Conservation (phyloP, 2,329 filamentous ascomycete species). For the Acrodontium crateriforme region DNA sequence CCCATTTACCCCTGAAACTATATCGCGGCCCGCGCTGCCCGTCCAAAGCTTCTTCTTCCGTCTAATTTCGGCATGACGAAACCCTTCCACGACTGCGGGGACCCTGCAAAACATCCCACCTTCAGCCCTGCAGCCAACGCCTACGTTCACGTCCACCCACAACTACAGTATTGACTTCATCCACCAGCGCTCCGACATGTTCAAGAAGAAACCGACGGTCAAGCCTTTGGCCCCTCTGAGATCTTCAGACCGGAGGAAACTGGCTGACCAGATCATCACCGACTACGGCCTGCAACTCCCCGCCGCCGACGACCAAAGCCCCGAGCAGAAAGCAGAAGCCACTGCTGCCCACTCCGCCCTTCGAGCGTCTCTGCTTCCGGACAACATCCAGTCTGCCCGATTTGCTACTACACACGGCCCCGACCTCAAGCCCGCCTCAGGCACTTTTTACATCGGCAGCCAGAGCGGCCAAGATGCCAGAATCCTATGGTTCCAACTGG, state of each 20-base stretch:
- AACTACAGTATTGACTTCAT: no score
- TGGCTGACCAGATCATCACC: constrained; percentile 52
- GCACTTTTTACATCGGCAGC: constrained; percentile 50
- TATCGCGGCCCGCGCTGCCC: no score
- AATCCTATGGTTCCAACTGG: constrained; percentile 50
- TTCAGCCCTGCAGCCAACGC: no score
- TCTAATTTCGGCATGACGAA: no score
- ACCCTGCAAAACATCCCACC: no score
- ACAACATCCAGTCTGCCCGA: constrained; percentile 46
- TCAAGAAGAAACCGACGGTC: constrained; percentile 35
- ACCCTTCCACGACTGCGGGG: no score
- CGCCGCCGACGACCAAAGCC: constrained; percentile 19
- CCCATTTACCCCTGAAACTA: no score
- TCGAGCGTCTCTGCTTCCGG: constrained; percentile 47
- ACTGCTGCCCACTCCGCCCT: constrained; percentile 36
- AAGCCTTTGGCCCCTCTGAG: constrained; percentile 53
- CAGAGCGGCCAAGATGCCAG: constrained; percentile 44
- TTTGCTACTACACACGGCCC: constrained; percentile 54
- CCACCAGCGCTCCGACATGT: no score
- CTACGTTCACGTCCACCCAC: no score
- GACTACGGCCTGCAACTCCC: constrained; percentile 38
- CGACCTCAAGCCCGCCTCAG: constrained; percentile 45
- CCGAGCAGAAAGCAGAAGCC: constrained; percentile 30
- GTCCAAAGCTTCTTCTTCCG: no score
- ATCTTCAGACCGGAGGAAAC: constrained; percentile 52